Evolutionary conservation across 208 protist species (phyloP), one percentile per base, ranked within the genome.

Genomic region (Crithidia thermophila): DNA sequence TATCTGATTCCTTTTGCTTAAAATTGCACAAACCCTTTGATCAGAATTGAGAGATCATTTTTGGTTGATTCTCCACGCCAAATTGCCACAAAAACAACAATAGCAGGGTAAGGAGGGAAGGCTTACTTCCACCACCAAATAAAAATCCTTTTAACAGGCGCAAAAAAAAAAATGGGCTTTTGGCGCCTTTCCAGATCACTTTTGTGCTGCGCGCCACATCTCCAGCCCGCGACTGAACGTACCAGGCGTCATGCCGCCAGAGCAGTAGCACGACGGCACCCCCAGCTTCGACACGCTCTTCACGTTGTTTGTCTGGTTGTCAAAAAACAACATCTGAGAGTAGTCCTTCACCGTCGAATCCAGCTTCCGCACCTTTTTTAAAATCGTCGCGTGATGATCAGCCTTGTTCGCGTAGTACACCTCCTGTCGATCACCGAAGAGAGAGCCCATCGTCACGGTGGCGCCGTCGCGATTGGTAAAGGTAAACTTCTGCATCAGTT

Each of bases 231-330:
- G 56, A 30, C 85, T 79, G 63, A 90, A 96, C 4, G 77, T 78
- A 0, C 80, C 85, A 3, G 36, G 20, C 20, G 79, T 82, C 70
- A 97, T 83, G 18, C 93, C 93, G 55, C 81, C 55, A 0, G 79
- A 72, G 62, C 87, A 94, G 67, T 95, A 91, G 18, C 77, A 85
- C 67, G 84, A 88, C 25, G 77, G 40, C 14, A 96, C 88, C 20
- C 91, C 91, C 31, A 93, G 42, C 16, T 23, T 34, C 11, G 80
- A 83, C 21, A 96, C 91, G 55, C 73, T 62, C 5, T 63, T 30
- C 49, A 88, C 79, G 58, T 97, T 97, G 40, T 94, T 79, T 4
- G 33, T 82, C 59, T 96, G 85, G 66, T 96, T 96, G 61, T 97
- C 91, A 72, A 96, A 97, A 62, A 96, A 97, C 10, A 97, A 53